Conservation (phyloP, 2,329 filamentous ascomycete species). For the Botryosphaeria dothidea region DNA sequence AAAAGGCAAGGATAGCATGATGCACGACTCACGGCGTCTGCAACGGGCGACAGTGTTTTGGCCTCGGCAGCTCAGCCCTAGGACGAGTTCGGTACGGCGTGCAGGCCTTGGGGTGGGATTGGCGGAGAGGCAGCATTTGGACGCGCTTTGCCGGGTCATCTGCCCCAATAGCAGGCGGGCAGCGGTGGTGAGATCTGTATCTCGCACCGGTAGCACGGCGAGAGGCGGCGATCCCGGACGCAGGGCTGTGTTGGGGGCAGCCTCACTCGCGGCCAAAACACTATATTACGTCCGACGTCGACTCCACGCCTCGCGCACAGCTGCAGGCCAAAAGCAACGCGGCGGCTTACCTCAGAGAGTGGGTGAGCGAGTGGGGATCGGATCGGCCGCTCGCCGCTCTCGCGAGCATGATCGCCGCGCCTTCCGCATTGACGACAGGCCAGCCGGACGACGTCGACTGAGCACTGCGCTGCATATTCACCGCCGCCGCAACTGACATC, state of each 20-base stretch:
- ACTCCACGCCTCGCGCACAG: neutral
- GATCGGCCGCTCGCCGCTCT: conserved; percentile 12
- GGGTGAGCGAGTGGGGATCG: neutral
- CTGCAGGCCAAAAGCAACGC: conserved; percentile 3
- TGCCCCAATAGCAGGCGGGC: neutral
- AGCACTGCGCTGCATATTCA: neutral
- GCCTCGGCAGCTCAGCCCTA: conserved; percentile 5
- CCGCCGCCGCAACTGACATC: neutral
- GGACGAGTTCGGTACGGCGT: neutral
- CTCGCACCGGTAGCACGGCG: neutral
- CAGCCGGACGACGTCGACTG: neutral
- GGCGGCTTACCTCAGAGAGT: neutral
- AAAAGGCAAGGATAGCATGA: neutral
- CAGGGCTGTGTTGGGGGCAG: neutral
- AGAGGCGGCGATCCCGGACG: neutral
- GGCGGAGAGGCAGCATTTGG: neutral
- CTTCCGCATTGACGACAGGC: conserved; percentile 9
- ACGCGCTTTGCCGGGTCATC: neutral
- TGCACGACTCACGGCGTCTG: conserved; percentile 4
- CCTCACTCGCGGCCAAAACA: neutral
- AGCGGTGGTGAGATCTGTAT: neutral
- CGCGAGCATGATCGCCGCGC: conserved; percentile 13
- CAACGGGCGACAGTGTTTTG: conserved; percentile 2
- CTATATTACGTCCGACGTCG: neutral
- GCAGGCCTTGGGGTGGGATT: neutral